Evolutionary conservation across 2,329 filamentous ascomycete genomes (phyloP).

Genomic region (Phyllosticta capitalensis): DNA sequence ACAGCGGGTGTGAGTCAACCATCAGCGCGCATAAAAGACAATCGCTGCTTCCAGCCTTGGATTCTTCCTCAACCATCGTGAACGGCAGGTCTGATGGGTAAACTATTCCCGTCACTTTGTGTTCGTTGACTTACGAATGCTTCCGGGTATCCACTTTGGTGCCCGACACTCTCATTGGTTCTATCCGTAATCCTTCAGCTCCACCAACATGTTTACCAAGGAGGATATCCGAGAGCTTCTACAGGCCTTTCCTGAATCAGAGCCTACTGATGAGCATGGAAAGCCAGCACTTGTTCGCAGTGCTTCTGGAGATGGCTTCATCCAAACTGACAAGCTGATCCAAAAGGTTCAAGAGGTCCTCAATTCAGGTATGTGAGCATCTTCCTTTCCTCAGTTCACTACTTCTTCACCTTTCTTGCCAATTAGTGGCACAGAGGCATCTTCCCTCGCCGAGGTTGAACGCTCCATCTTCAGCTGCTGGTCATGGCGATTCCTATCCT

Average conservation of each 20-base stretch:
- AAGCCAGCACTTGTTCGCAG: constrained; percentile 17
- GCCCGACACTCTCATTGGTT: neutral
- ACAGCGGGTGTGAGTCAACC: neutral
- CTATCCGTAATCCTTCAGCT: neutral
- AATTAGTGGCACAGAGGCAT: no score
- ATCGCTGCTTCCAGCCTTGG: neutral
- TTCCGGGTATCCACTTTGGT: neutral
- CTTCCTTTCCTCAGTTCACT: neutral
- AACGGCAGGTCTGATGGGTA: neutral
- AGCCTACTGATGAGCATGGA: neutral
- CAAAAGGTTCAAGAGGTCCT: constrained; percentile 17
- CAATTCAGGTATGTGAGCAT: neutral
- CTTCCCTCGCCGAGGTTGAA: no score
- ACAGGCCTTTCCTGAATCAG: constrained; percentile 16
- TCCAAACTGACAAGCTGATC: constrained; percentile 18
- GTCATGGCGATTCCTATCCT: no score
- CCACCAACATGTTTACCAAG: constrained; percentile 23
- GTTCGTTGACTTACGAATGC: neutral
- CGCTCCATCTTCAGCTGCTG: no score
- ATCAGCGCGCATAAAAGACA: neutral
- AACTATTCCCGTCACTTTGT: neutral
- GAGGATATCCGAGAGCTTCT: constrained; percentile 23
- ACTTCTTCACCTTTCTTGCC: neutral
- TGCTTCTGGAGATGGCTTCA: constrained; percentile 19
- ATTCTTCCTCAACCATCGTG: neutral